A percentile compares a stretch with the other conserved stretches of the same genome.
These are phyloP conservation scores for Blumeriella jaapii DNA, from an alignment of 2,329 filamentous ascomycete species.

Conservation along the genomic window DNA sequence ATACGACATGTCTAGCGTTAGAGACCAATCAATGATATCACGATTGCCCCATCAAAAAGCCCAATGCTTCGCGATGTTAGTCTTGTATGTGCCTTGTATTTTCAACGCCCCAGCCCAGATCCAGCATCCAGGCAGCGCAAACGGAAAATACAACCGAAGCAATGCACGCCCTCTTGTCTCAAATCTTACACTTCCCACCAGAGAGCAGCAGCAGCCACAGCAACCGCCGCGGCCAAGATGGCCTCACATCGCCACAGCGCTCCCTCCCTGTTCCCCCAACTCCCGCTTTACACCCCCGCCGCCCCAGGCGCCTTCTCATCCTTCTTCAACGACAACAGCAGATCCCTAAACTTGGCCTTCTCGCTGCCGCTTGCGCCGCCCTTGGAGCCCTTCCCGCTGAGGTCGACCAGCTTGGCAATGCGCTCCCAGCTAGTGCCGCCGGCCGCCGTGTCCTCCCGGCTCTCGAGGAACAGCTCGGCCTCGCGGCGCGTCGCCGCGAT, in stretches of 20 bases:
- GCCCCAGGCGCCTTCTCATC: constrained; percentile 75
- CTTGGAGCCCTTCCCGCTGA: constrained; percentile 83
- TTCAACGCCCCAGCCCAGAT: constrained; percentile 26
- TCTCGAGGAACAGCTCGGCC: constrained; percentile 83
- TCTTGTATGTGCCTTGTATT: constrained; percentile 24
- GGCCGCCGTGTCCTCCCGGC: constrained; percentile 81
- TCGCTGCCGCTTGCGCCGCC: constrained; percentile 82
- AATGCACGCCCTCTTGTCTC: constrained; percentile 13
- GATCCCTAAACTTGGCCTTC: constrained; percentile 91
- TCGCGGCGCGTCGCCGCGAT: constrained; percentile 82
- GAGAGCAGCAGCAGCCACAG: constrained; percentile 2
- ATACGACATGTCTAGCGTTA: no score
- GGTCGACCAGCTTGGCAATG: constrained; percentile 92
- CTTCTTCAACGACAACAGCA: constrained; percentile 79
- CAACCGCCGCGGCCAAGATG: constrained; percentile 8
- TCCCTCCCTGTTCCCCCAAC: no score
- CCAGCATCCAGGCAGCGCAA: constrained; percentile 17
- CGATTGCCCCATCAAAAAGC: not conserved
- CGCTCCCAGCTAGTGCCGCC: constrained; percentile 98
- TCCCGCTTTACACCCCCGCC: constrained; percentile 52
- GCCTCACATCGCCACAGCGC: not conserved
- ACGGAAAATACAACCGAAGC: constrained; percentile 19
- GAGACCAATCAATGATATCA: no score
- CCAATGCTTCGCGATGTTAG: not conserved
- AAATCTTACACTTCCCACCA: constrained; percentile 22